These are phyloP conservation scores for Pleurozium schreberi DNA, from an alignment of 225 moss, liverwort and hornwort genomes.

Conservation along the genomic window DNA sequence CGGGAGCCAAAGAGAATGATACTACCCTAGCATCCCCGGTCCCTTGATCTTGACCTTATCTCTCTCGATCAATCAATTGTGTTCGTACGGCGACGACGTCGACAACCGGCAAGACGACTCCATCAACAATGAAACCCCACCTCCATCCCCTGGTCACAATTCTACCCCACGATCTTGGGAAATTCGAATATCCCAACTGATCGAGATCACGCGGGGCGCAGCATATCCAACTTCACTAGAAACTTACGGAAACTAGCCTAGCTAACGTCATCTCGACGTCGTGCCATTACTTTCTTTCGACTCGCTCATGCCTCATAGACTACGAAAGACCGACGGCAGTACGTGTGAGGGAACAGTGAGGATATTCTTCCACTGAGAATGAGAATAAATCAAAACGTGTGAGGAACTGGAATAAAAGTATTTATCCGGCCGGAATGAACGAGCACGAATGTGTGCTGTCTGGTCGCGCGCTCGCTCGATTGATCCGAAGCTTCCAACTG, in stretches of 20 bases:
- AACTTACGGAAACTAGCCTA: neutral
- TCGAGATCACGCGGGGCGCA: neutral
- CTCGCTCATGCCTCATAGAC: neutral
- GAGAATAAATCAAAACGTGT: neutral
- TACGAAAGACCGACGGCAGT: neutral
- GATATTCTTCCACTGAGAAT: neutral
- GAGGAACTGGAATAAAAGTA: neutral
- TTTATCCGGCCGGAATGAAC: neutral
- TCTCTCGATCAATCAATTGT: no score
- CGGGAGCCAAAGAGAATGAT: neutral
- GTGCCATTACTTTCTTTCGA: neutral
- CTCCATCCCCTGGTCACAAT: neutral
- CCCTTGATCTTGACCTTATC: neutral
- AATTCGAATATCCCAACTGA: neutral
- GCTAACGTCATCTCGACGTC: neutral
- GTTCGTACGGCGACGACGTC: neutral
- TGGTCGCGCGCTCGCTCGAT: no score
- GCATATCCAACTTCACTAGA: neutral
- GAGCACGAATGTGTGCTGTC: neutral
- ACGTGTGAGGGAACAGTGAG: neutral
- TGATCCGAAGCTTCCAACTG: neutral
- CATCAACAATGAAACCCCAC: neutral
- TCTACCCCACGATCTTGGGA: neutral
- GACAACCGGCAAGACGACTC: neutral
- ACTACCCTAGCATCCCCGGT: neutral